Evolutionary conservation across 73 alveolate species (phyloP), one percentile per base, ranked within the genome.

Genomic region (Uronychia binucleata): DNA sequence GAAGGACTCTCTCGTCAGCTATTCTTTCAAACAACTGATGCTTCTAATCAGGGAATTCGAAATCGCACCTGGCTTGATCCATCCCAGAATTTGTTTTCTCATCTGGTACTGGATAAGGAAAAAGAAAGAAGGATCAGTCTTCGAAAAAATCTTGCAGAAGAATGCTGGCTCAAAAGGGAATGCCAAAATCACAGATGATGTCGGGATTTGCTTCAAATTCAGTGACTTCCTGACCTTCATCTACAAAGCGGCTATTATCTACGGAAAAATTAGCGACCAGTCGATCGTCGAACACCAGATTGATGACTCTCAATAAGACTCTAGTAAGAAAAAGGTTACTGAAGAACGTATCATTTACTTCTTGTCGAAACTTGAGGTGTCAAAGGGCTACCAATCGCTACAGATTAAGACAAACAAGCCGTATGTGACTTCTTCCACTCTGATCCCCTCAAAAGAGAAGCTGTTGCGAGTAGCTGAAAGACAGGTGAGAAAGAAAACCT

Each of bases 31-130:
- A 58, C 77, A 83, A 26, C 74, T 85, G 28, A 85, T 85, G 91
- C 58, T 5, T 29, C 77, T 85, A 30, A 32, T 77, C 1, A 76
- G 86, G 30, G 91, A 85, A 46, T 77, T 85, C 57, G 91, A 85
- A 31, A 34, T 85, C 11, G 8, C 79, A 8, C 91, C 91, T 26
- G 76, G 57, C 34, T 57, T 85, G 0, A 58, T 85, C 19, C 91
- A 85, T 31, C 33, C 76, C 27, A 85, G 78, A 31, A 84, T 84
- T 29, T 28, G 86, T 31, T 85, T 85, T 57, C 58, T 85, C 27
- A 85, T 85, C 77, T 85, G 91, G 91, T 85, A 77, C 30, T 85
- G 85, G 1, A 75, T 85, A 8, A 19, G 30, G 1, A 29, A 77
- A 19, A 46, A 46, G 67, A 46, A 46, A 46, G 5, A 5, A 11